Percentiles rank a stretch among this genome's conserved stretches.
Conservation (phyloP, 1,284 basidiomycete genomes). For the Cerrena zonata region DNA sequence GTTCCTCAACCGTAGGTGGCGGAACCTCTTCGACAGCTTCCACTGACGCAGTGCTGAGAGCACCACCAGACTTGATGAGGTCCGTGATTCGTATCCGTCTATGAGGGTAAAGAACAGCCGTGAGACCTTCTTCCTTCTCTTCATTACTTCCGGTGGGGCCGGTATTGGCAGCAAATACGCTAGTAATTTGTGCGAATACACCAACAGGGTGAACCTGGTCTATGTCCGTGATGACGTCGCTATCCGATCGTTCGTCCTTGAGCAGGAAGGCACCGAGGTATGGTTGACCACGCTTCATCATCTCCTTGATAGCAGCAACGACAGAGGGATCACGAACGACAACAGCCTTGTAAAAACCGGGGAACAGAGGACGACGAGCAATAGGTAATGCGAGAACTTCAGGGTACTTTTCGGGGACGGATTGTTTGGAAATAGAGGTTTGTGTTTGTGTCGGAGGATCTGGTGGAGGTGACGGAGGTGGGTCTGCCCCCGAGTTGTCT, state of each 20-base stretch:
- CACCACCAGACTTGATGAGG: slow-evolving; percentile 64
- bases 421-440: slow-evolving; percentile 73
- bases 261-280: slow-evolving; percentile 97
- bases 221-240: slow-evolving; percentile 86
- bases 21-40: slow-evolving; percentile 40
- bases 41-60: slow-evolving; percentile 36
- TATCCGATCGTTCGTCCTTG: slow-evolving; percentile 91
- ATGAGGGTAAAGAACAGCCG: slow-evolving; percentile 93
- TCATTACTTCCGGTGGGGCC: slow-evolving; percentile 49
- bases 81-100: slow-evolving; percentile 88
- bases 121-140: slow-evolving; percentile 80
- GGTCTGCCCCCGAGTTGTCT: slow-evolving; percentile 21
- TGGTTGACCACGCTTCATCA: slow-evolving; percentile 93
- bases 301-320: slow-evolving; percentile 91
- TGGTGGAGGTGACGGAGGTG: slow-evolving; percentile 29
- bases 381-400: slow-evolving; percentile 95
- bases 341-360: slow-evolving; percentile 96
- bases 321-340: slow-evolving; percentile 87
- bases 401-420: slow-evolving; percentile 84
- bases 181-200: slow-evolving; percentile 96
- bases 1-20: slow-evolving; percentile 34
- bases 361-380: slow-evolving; percentile 91
- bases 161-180: slow-evolving; percentile 72
- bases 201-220: slow-evolving; percentile 90
- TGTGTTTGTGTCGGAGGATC: slow-evolving; percentile 33